Percentiles rank a stretch among this genome's conserved stretches.
phyloP scores from a whole-genome alignment of 768 basidiomycete species.

The Exidia glandulosa region DNA sequence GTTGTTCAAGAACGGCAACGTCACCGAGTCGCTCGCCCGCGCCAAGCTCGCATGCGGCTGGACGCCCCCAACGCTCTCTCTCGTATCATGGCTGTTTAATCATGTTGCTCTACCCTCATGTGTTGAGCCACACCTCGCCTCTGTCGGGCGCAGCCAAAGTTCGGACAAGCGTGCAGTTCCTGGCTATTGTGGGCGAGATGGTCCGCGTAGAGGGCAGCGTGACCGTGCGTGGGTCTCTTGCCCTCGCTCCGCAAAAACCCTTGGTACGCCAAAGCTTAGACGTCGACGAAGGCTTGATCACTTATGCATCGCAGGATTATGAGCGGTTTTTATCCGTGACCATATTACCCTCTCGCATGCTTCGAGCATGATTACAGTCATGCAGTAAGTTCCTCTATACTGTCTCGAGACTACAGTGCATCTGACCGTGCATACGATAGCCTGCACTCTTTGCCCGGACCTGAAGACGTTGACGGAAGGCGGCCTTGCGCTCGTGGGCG shows the following conservation, averaged over 20 bases:
- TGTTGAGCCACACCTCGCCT: too few species aligned
- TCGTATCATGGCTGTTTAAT: too few species aligned
- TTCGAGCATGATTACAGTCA: conserved; percentile 81
- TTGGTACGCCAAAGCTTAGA: too few species aligned
- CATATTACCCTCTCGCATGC: conserved; percentile 89
- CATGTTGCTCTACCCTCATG: too few species aligned
- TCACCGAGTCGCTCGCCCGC: too few species aligned
- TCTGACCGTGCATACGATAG: too few species aligned
- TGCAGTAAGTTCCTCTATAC: not conserved
- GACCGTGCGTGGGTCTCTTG: conserved; percentile 52
- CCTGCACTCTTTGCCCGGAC: conserved; percentile 80
- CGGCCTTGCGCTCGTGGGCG: conserved; percentile 77
- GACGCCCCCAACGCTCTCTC: too few species aligned
- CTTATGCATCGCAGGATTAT: conserved; percentile 51
- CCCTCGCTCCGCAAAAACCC: conserved; percentile 84
- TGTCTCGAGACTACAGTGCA: not conserved
- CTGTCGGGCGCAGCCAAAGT: too few species aligned
- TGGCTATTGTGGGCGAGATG: conserved; percentile 89
- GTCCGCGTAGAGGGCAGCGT: conserved; percentile 62
- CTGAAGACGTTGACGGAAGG: conserved; percentile 68
- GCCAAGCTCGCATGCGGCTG: too few species aligned
- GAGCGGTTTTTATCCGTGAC: conserved; percentile 72
- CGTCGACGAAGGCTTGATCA: not conserved
- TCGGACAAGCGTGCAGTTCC: too few species aligned
- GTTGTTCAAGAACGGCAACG: too few species aligned